phyloP scores from a whole-genome alignment of 2,329 filamentous ascomycete species.

The Volutella citrinella region DNA sequence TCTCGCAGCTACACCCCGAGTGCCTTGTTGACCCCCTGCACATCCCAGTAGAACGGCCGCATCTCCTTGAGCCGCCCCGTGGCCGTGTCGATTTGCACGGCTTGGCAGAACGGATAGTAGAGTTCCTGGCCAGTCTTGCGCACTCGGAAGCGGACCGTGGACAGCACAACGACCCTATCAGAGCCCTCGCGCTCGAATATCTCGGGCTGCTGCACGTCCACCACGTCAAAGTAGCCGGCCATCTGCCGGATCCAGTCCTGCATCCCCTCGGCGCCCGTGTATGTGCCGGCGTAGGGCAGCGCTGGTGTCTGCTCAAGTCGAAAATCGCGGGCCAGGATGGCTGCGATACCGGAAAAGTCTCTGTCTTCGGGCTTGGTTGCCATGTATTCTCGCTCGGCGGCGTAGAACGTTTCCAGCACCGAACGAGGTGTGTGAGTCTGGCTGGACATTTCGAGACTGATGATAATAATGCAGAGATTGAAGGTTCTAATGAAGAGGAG shows the following conservation, averaged over 20 bases:
- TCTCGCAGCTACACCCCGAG: too few species aligned
- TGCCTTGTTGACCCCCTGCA: slow-evolving; percentile 21
- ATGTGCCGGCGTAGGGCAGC: slow-evolving; percentile 31
- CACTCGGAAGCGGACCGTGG: slow-evolving; percentile 25
- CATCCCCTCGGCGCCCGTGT: slow-evolving; percentile 28
- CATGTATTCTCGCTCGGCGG: slow-evolving; percentile 33
- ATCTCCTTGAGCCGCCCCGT: slow-evolving; percentile 29
- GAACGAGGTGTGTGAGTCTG: slow-evolving; percentile 21
- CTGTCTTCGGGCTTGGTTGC: slow-evolving; percentile 23
- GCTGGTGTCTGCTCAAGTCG: slow-evolving; percentile 29
- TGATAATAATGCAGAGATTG: too few species aligned
- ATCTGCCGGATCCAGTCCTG: slow-evolving; percentile 29
- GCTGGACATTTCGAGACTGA: too few species aligned
- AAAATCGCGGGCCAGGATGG: slow-evolving; percentile 22
- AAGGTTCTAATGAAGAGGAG: too few species aligned
- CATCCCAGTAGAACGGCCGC: slow-evolving; percentile 35
- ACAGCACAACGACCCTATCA: slow-evolving; percentile 24
- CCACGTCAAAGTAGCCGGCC: slow-evolving; percentile 23
- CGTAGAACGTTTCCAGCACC: slow-evolving; percentile 32
- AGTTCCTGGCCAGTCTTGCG: slow-evolving; percentile 29
- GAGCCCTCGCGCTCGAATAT: slow-evolving; percentile 29
- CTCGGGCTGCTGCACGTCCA: slow-evolving; percentile 29
- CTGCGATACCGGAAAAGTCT: slow-evolving; percentile 30
- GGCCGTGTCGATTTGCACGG: slow-evolving; percentile 30
- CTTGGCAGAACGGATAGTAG: slow-evolving; percentile 28